These are phyloP conservation scores for Spathaspora hagerdaliae DNA, from an alignment of 805 yeast genomes.

Conservation along the genomic window DNA sequence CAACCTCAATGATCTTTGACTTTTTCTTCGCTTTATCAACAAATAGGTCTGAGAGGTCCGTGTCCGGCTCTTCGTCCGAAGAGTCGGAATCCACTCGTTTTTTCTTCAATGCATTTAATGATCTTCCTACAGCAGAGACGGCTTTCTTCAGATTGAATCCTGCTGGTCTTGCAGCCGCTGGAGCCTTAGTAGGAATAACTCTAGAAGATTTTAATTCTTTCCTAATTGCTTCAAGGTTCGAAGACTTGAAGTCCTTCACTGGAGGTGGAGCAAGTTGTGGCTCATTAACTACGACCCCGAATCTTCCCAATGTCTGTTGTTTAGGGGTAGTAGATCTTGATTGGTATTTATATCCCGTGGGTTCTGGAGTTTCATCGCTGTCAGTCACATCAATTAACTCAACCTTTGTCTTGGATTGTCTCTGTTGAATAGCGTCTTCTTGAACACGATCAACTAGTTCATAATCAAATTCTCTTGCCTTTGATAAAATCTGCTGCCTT, in stretches of 20 bases:
- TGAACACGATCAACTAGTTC: conserved; percentile 51
- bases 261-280: conserved; percentile 36
- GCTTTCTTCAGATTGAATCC: conserved; percentile 43
- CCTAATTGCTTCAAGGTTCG: conserved; percentile 31
- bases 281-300: conserved; percentile 27
- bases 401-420: conserved; percentile 11
- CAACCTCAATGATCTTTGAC: conserved; percentile 38
- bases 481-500: conserved; percentile 54
- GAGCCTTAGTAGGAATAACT: conserved; percentile 2
- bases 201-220: conserved; percentile 23
- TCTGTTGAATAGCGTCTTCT: conserved; percentile 31
- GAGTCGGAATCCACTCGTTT: conserved; percentile 28
- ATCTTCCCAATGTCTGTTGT: conserved; percentile 33
- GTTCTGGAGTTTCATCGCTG: conserved; percentile 8
- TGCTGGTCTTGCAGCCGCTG: conserved; percentile 43
- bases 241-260: conserved; percentile 22
- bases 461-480: conserved; percentile 54
- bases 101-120: conserved; percentile 31
- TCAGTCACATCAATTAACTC: conserved; percentile 9
- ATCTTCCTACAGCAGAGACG: conserved; percentile 25
- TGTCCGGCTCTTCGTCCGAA: conserved; percentile 29
- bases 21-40: conserved; percentile 30
- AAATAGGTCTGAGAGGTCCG: conserved; percentile 39
- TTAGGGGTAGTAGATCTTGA: conserved; percentile 13
- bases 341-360: conserved; percentile 1